Evolutionary conservation across 345 rosid genomes (phyloP), one percentile per base, ranked within the genome.

Genomic region (Brassica incana): DNA sequence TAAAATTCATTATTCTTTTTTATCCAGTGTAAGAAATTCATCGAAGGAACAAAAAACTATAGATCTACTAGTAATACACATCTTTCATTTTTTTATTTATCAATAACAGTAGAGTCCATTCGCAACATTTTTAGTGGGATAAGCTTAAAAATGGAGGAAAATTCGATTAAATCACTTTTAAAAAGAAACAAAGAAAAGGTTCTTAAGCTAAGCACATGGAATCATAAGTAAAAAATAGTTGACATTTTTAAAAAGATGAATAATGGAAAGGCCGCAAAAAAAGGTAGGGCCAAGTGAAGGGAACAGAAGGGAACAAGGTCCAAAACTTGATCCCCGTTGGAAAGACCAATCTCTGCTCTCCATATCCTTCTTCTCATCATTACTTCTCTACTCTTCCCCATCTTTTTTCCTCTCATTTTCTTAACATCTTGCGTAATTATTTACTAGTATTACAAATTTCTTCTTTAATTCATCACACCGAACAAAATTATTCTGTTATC

Each of bases 341-440:
- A 73, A 85, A 83, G 76, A 80, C 71, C 83, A 76, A 15, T 54
- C 73, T 72, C 78, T 5, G 74, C 79, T 72, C 76, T 87, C 82
- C 32, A 84, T 80, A 77, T 82, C 83, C 75, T 67, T 82, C 86
- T 80, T 48, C 90, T 82, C 85, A 86, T 89, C 87, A 89, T 89
- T 85, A 83, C 88, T 79, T 86, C 88, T 74, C 83, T 87, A 86
- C 90, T 87, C 71, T 16, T 16, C 18, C 68, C 7, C 56, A 4
- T 33, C 11, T 15, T 50, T n/a, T 50, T 50, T n/a, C 58, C 58
- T n/a, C 64, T 66, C 36, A 67, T 67, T 59, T 67, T 45, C 43
- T 45, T 40, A 23, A 58, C 70, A 29, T 6, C 61, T n/a, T 50
- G 18, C 18, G 18, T 50, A 50, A 50, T 50, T 50, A 50, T 50